Evolutionary conservation across 768 basidiomycete genomes (phyloP), one percentile per base, ranked within the genome.

Genomic region (Tylopilus rubrobrunneus): DNA sequence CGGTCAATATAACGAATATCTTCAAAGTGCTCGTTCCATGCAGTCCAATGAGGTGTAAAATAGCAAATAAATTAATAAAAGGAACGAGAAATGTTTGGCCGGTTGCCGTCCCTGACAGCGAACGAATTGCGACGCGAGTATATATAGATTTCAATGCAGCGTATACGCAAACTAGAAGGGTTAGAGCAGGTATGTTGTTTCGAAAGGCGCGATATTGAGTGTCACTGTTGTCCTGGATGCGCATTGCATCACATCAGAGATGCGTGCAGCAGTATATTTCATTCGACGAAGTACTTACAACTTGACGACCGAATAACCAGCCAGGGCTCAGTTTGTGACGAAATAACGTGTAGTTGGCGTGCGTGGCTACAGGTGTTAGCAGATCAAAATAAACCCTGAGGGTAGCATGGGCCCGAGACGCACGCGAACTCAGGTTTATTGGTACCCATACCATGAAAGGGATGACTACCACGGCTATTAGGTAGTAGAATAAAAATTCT

Each of bases 121-220:
- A 48, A 53, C 63, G 56, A 57, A 55, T 34, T 53, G 52, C 56
- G 64, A 53, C 58, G 44, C 53, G 72, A 54, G 69, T 73, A 57
- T 81, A 83, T n/a, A 81, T 28, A 25, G 68, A 73, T 62, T 87
- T 86, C 48, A 81, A 58, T 23, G 70, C 56, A 19, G 93, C 71
- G 66, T 87, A 88, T n/a, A 77, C 61, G 27, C 71, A 53, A 15
- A 75, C 71, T 28, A 89, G 74, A 40, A 67, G 40, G 36, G 62
- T 25, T 5, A 98, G 78, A 6, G 84, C 68, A 6, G 86, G 81
- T 44, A 98, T 66, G 66, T 93, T 91, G 61, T 79, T 76, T 37
- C 97, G 82, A 70, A 99, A 97, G 4, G 84, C 80, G 25, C 87
- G 87, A 67, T 94, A 98, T 74, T 98, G 97, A 0, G 78, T 74